These are phyloP conservation scores for Cylindrotheca fusiformis DNA, from an alignment of 108 stramenopile genomes.

Conservation along the genomic window DNA sequence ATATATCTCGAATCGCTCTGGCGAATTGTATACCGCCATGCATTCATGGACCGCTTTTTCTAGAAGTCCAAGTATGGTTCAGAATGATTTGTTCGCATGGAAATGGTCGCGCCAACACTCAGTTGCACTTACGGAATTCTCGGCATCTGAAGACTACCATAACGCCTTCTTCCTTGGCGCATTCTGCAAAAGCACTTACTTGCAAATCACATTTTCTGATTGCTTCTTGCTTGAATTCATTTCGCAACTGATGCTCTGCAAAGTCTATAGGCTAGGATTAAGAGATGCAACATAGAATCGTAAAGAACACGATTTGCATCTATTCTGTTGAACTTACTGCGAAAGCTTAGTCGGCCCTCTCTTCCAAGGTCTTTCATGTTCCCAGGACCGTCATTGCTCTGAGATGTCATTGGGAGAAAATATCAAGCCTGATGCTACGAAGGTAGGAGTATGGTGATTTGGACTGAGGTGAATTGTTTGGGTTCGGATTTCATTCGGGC, in stretches of 20 bases:
- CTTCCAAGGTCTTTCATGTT: constrained; percentile 28
- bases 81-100: no score
- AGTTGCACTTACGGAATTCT: constrained; percentile 33
- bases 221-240: constrained; percentile 78
- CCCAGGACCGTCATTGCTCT: constrained; percentile 4
- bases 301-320: no score
- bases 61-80: no score
- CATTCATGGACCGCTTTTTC: constrained; percentile 77
- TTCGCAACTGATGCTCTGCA: constrained; percentile 82
- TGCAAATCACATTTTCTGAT: constrained; percentile 71
- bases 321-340: constrained; percentile 9
- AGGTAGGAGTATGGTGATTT: no score
- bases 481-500: no score
- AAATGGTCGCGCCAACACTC: no score
- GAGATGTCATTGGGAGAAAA: no score
- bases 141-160: constrained; percentile 83
- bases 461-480: no score
- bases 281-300: no score
- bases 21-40: constrained; percentile 76
- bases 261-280: no score
- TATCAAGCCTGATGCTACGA: no score
- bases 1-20: constrained; percentile 79
- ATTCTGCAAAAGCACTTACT: constrained; percentile 74
- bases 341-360: constrained; percentile 24
- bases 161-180: constrained; percentile 78